phyloP scores from a whole-genome alignment of 805 yeast genomes.

The Yarrowia deformans region DNA sequence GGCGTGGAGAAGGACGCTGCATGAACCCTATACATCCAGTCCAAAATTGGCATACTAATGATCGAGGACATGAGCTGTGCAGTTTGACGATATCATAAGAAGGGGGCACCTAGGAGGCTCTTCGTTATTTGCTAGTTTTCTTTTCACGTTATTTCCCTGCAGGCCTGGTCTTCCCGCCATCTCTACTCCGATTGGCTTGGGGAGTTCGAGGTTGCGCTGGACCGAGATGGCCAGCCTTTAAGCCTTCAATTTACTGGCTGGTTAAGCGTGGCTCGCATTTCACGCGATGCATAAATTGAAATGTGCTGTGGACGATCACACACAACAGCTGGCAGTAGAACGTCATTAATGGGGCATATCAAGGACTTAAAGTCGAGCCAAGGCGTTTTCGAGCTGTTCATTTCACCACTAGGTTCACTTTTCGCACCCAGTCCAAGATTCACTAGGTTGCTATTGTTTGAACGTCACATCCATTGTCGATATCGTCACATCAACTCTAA shows the following conservation, averaged over 20 bases:
- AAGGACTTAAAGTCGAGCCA: background rate
- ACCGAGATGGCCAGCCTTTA: background rate
- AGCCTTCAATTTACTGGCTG: slow-evolving; percentile 31
- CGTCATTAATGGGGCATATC: background rate
- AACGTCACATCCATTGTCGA: slow-evolving; percentile 13
- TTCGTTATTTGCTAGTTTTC: too few relatives aligned
- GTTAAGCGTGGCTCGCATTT: slow-evolving; percentile 36
- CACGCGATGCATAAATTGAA: slow-evolving; percentile 38
- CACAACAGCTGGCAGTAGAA: background rate
- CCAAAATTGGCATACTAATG: slow-evolving; percentile 24
- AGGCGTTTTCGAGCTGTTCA: background rate
- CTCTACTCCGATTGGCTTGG: background rate
- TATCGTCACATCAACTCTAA: slow-evolving; percentile 33
- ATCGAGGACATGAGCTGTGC: background rate
- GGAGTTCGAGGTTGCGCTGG: background rate
- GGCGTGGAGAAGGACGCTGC: slow-evolving; percentile 15
- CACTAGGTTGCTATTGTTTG: background rate
- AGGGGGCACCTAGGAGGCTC: too few relatives aligned
- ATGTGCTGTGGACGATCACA: slow-evolving; percentile 31
- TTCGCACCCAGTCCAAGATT: background rate
- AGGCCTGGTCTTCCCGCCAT: too few relatives aligned
- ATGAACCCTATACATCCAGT: slow-evolving; percentile 15
- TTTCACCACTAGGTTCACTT: too few relatives aligned
- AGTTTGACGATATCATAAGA: too few relatives aligned
- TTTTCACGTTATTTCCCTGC: too few relatives aligned